Conservation (phyloP, 139 green algal species). For the Trebouxia sp. region DNA sequence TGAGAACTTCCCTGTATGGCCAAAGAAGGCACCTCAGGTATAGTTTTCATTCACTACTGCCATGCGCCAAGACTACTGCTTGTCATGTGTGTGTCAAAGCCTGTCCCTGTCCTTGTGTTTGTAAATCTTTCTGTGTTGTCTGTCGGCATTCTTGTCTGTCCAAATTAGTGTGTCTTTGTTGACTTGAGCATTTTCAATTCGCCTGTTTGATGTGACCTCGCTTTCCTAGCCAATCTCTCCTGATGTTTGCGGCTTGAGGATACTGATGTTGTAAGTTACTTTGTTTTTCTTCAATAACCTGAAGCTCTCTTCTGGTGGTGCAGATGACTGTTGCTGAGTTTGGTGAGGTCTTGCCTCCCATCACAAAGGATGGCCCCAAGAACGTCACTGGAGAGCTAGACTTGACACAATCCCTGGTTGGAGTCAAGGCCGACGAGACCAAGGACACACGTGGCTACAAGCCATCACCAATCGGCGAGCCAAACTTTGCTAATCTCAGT, state of each 20-base stretch:
- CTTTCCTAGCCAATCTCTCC: neutral
- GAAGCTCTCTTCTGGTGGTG: neutral
- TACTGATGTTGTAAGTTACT: neutral
- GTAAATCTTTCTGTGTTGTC: neutral
- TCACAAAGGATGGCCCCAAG: constrained; percentile 1
- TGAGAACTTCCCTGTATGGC: constrained; percentile 26
- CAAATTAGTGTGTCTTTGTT: neutral
- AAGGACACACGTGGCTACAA: constrained; percentile 2
- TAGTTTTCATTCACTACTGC: neutral
- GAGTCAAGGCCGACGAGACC: neutral
- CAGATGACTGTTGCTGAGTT: constrained; percentile 23
- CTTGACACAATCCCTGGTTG: constrained; percentile 30
- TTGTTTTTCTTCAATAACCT: neutral
- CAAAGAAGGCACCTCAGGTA: constrained; percentile 19
- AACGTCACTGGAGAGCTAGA: constrained; percentile 35
- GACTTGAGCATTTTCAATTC: neutral
- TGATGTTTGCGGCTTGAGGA: neutral
- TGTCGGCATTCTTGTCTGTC: neutral
- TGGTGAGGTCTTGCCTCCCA: neutral
- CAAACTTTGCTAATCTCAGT: constrained; percentile 15
- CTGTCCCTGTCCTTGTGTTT: neutral
- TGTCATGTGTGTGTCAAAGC: neutral
- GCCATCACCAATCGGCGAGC: neutral
- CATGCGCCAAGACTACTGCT: neutral
- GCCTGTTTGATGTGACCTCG: neutral